Conservation (phyloP, 2,329 filamentous ascomycete genomes). For the Hypoxylon sp. region DNA sequence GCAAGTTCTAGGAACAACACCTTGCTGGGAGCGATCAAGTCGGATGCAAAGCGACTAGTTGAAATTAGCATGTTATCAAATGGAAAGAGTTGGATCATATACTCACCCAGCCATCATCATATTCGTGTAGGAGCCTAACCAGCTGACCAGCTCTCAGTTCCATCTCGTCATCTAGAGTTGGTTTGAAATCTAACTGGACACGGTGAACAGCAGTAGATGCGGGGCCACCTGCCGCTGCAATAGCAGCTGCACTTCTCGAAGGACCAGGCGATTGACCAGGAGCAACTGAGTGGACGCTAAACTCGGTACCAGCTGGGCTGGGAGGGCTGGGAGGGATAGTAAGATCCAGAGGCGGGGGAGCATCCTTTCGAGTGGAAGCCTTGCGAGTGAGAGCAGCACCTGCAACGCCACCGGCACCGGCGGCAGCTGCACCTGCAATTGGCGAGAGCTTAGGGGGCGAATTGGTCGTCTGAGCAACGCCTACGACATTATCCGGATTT, state of each 20-base stretch:
- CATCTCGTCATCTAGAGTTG: conserved; percentile 93
- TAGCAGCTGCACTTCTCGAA: conserved; percentile 70
- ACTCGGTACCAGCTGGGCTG: conserved; percentile 75
- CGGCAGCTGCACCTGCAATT: conserved; percentile 53
- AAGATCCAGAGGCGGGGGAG: conserved; percentile 68
- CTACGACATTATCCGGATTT: conserved; percentile 57
- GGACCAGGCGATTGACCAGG: conserved; percentile 63
- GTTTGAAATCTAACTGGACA: conserved; percentile 93
- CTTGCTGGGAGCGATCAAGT: conserved; percentile 91
- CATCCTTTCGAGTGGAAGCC: conserved; percentile 70
- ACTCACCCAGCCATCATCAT: conserved; percentile 98
- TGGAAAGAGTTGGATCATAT: conserved; percentile 4
- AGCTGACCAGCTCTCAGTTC: conserved; percentile 85
- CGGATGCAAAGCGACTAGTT: conserved; percentile 87
- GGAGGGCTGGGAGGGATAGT: conserved; percentile 66
- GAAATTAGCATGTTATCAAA: conserved; percentile 48
- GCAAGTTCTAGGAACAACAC: conserved; percentile 94
- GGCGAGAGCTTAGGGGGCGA: conserved; percentile 51
- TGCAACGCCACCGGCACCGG: conserved; percentile 58
- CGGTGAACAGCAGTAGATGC: conserved; percentile 81
- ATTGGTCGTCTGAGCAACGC: conserved; percentile 57
- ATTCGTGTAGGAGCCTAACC: conserved; percentile 92
- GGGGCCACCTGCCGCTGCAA: conserved; percentile 74
- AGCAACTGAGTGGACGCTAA: conserved; percentile 69
- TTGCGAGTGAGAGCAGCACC: conserved; percentile 64